Evolutionary conservation across 2,329 filamentous ascomycete genomes (phyloP).

Genomic region (Metarhizium brunneum): DNA sequence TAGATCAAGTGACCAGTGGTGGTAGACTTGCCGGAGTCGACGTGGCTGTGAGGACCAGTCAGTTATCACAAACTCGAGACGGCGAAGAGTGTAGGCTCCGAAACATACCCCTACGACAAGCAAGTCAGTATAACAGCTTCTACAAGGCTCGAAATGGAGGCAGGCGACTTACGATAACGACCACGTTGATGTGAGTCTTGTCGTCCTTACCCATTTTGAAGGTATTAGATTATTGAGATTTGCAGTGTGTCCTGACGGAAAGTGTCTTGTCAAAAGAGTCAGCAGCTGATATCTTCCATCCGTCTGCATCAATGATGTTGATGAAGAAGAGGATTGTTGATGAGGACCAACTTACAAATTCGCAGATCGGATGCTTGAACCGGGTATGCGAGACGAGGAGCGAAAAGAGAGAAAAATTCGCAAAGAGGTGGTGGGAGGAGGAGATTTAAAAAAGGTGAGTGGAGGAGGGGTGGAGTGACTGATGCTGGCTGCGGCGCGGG

Average conservation of each 20-base stretch:
- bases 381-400: constrained; percentile 35
- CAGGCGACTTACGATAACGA: constrained; percentile 64
- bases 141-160: not conserved
- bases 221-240: not conserved
- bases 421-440: constrained; percentile 27
- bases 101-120: constrained; percentile 17
- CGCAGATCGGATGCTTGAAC: constrained; percentile 35
- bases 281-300: not conserved
- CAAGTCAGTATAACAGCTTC: constrained; percentile 10
- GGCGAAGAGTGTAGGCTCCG: not conserved
- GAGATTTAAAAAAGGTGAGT: constrained; percentile 27
- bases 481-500: constrained; percentile 22
- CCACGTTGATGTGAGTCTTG: constrained; percentile 94
- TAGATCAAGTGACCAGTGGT: constrained; percentile 97
- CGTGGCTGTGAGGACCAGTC: constrained; percentile 54
- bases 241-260: constrained; percentile 5
- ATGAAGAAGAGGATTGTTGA: not conserved
- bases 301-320: constrained; percentile 1
- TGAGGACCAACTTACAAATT: constrained; percentile 23
- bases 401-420: constrained; percentile 26
- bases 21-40: constrained; percentile 99
- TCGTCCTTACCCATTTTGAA: constrained; percentile 64
- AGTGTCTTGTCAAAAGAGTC: constrained; percentile 1
- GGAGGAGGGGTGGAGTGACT: constrained; percentile 19
- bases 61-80: constrained; percentile 19